Evolutionary conservation across 2,329 filamentous ascomycete species (phyloP).

Genomic region (Claviceps sp.): DNA sequence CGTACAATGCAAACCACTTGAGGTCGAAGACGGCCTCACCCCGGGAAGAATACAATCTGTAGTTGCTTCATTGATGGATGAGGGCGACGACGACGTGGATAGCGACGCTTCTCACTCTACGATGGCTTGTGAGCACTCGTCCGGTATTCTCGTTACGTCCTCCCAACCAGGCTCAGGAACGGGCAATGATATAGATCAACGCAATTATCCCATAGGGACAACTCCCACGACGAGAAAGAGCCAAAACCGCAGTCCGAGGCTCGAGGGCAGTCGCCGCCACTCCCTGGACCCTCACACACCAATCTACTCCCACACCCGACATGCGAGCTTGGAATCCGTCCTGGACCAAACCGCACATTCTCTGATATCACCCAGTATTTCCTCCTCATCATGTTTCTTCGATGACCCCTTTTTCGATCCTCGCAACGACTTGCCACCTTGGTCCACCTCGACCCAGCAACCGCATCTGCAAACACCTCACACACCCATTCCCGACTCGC

Average conservation of each 20-base stretch:
- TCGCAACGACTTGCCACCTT: not conserved
- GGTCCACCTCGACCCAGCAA: not conserved
- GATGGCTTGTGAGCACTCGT: not conserved
- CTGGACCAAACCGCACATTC: not conserved
- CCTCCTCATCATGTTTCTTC: not conserved
- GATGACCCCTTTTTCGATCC: not conserved
- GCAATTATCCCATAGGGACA: not conserved
- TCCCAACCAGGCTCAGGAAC: not conserved
- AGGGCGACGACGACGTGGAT: not conserved
- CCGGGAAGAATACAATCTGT: conserved; percentile 1
- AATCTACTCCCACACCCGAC: not conserved
- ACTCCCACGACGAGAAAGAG: not conserved
- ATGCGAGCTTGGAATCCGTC: conserved; percentile 1
- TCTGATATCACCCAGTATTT: not conserved
- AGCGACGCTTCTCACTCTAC: not conserved
- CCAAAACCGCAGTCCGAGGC: not conserved
- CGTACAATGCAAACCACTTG: not conserved
- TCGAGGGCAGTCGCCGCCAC: not conserved
- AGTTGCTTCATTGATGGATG: not conserved
- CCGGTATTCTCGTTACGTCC: not conserved
- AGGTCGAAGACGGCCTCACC: not conserved
- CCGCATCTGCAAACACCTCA: not conserved
- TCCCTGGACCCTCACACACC: not conserved
- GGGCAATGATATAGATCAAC: not conserved
- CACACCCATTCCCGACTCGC: conserved; percentile 3